These are phyloP conservation scores for Pochonia chlamydosporia DNA, from an alignment of 2,329 filamentous ascomycete species.

Conservation along the genomic window DNA sequence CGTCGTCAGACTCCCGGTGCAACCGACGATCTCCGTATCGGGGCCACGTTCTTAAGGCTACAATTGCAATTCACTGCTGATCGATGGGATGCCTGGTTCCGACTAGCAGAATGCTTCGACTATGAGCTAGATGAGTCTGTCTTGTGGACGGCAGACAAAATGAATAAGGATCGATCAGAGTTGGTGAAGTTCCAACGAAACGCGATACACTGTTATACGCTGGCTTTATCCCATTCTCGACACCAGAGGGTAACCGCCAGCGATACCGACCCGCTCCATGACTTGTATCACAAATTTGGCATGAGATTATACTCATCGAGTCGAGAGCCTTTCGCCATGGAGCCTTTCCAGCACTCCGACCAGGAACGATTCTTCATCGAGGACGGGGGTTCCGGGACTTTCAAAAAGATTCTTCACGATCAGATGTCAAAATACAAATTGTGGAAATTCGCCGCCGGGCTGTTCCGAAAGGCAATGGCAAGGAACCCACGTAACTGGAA, in stretches of 20 bases:
- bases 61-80: slow-evolving; percentile 78
- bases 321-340: slow-evolving; percentile 57
- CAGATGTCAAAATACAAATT: slow-evolving; percentile 55
- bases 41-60: slow-evolving; percentile 71
- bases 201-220: slow-evolving; percentile 74
- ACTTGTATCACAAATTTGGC: slow-evolving; percentile 55
- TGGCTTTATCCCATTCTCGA: slow-evolving; percentile 52
- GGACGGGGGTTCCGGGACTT: slow-evolving; percentile 42
- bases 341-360: slow-evolving; percentile 52
- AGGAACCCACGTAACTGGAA: slow-evolving; percentile 52
- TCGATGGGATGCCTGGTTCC: slow-evolving; percentile 87
- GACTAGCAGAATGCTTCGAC: slow-evolving; percentile 81
- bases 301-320: slow-evolving; percentile 59
- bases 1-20: slow-evolving; percentile 73
- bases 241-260: slow-evolving; percentile 35
- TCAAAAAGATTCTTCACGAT: slow-evolving; percentile 45
- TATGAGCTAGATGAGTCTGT: slow-evolving; percentile 83
- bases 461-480: slow-evolving; percentile 51
- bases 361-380: slow-evolving; percentile 54
- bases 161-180: slow-evolving; percentile 76
- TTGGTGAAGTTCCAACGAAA: slow-evolving; percentile 70
- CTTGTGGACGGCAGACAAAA: slow-evolving; percentile 84
- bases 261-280: slow-evolving; percentile 49
- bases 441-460: slow-evolving; percentile 53
- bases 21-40: slow-evolving; percentile 78